Conservation (phyloP, 495 filamentous ascomycete species). For the Penicillium pancosmium region DNA sequence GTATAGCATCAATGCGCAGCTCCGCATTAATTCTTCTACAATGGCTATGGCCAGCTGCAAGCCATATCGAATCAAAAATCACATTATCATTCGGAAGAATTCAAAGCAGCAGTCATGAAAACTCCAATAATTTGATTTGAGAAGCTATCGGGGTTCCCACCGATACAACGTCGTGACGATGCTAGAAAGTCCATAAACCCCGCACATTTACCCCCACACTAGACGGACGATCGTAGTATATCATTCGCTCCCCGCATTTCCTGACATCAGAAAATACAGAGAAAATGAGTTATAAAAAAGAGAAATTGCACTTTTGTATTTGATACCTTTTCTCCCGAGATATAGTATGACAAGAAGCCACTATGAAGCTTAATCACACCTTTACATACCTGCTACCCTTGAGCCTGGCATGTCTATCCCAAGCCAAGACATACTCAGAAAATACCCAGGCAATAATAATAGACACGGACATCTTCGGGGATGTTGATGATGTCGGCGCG, state of each 20-base stretch:
- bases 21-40: no score
- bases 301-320: background rate
- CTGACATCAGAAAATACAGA: background rate
- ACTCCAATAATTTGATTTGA: no score
- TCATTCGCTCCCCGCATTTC: background rate
- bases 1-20: no score
- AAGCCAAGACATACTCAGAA: background rate
- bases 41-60: no score
- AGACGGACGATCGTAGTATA: background rate
- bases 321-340: background rate
- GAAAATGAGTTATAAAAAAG: background rate
- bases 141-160: background rate
- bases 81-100: no score
- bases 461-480: constrained; percentile 10
- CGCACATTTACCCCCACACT: background rate
- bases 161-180: background rate
- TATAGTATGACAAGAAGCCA: background rate
- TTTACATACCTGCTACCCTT: constrained; percentile 1
- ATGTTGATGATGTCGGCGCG: constrained; percentile 9
- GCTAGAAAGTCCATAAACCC: background rate
- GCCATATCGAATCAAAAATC: no score
- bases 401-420: background rate
- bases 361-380: background rate
- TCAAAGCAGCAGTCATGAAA: no score
- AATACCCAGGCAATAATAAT: background rate